Percentiles rank a stretch among this genome's conserved stretches.
Conservation (phyloP, 2,329 filamentous ascomycete genomes). For the Monosporascus sp. region DNA sequence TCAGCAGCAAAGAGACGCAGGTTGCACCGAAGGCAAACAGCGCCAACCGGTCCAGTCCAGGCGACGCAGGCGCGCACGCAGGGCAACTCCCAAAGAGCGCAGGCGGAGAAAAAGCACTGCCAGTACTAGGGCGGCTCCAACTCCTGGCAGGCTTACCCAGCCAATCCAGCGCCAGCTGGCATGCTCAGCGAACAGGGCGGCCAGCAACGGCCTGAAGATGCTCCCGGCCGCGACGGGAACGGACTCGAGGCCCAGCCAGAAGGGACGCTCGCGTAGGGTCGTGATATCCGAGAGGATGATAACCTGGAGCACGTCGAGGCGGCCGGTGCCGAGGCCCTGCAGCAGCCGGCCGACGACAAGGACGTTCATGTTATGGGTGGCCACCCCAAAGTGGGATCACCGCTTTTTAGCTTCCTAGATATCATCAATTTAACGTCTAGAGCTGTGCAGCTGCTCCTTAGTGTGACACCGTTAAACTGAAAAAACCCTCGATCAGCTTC, state of each 20-base stretch:
- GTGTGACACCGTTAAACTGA: too few species aligned
- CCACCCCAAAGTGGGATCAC: too few species aligned
- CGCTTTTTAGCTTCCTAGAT: too few species aligned
- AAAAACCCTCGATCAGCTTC: too few species aligned
- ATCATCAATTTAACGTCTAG: too few species aligned
- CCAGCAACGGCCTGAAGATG: slow-evolving; percentile 24
- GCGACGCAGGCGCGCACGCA: slow-evolving; percentile 11
- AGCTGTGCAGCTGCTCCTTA: too few species aligned
- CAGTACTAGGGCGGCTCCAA: slow-evolving; percentile 13
- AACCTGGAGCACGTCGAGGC: slow-evolving; percentile 25
- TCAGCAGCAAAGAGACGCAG: slow-evolving; percentile 25
- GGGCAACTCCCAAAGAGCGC: slow-evolving; percentile 9
- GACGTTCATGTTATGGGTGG: slow-evolving; percentile 16
- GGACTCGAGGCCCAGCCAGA: slow-evolving; percentile 22
- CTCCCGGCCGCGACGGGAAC: slow-evolving; percentile 22
- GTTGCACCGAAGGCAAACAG: slow-evolving; percentile 20
- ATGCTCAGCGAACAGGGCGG: slow-evolving; percentile 21
- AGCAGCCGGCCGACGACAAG: slow-evolving; percentile 22
- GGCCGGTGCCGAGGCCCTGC: slow-evolving; percentile 27
- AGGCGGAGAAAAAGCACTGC: slow-evolving; percentile 16
- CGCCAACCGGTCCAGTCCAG: slow-evolving; percentile 27
- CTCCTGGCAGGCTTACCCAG: slow-evolving; percentile 25
- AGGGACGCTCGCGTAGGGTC: slow-evolving; percentile 24
- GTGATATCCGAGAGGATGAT: slow-evolving; percentile 31
- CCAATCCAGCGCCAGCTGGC: slow-evolving; percentile 26